These are phyloP conservation scores for Penicillium italicum DNA, from an alignment of 2,329 filamentous ascomycete species.

Conservation along the genomic window DNA sequence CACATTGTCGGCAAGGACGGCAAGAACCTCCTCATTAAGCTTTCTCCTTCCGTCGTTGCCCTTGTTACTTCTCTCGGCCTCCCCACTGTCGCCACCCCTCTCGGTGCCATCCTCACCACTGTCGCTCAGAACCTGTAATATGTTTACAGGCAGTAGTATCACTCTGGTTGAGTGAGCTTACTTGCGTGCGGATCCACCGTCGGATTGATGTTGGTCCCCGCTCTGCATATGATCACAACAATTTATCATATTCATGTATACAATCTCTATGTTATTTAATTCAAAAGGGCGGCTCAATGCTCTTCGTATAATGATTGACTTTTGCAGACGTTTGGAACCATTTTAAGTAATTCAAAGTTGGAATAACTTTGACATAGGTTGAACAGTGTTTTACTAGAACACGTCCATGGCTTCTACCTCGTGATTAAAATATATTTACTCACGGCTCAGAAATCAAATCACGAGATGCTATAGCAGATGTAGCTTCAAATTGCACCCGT, in stretches of 20 bases:
- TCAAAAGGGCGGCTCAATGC: too few relatives aligned
- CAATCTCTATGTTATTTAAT: background rate
- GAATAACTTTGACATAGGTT: background rate
- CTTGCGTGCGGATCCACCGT: background rate
- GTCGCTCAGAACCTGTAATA: constrained; percentile 27
- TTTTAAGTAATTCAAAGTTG: background rate
- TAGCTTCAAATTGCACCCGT: background rate
- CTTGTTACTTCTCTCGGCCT: constrained; percentile 30
- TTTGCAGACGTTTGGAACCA: background rate
- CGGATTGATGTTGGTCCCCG: background rate
- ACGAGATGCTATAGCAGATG: background rate
- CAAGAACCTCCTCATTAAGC: constrained; percentile 27
- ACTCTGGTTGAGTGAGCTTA: background rate
- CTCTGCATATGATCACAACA: background rate
- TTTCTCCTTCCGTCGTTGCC: constrained; percentile 24
- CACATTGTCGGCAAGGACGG: constrained; percentile 26
- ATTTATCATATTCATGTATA: background rate
- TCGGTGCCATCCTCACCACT: constrained; percentile 29
- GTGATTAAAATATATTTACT: background rate
- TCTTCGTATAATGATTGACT: background rate
- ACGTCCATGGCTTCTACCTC: background rate
- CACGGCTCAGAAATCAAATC: background rate
- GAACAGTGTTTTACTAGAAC: too few relatives aligned
- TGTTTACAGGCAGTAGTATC: background rate
- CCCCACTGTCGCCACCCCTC: constrained; percentile 24